These are phyloP conservation scores for Lolium rigidum DNA, from an alignment of 176 grass and related monocot species.

Conservation along the genomic window DNA sequence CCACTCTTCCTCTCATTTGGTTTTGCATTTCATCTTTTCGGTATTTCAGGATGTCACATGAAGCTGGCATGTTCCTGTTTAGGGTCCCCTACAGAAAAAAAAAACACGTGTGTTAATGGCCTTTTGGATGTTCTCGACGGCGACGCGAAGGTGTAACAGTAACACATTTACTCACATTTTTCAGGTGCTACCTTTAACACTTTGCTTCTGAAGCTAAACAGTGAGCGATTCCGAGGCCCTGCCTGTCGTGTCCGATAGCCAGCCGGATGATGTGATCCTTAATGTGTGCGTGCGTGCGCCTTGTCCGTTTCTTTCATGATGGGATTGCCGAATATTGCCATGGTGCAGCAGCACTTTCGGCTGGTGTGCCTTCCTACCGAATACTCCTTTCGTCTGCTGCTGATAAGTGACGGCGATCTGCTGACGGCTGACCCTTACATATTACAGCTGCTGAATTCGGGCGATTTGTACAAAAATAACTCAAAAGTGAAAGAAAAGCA, in stretches of 20 bases:
- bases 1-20: conserved; percentile 33
- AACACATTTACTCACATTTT: background rate
- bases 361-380: background rate
- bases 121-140: conserved; percentile 47
- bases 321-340: conserved; percentile 4
- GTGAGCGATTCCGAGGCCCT: background rate
- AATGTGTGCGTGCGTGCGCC: background rate
- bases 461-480: too few relatives aligned
- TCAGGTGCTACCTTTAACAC: background rate
- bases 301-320: background rate
- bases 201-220: background rate
- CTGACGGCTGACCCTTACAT: too few relatives aligned
- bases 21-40: conserved; percentile 37
- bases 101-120: conserved; percentile 21
- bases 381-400: background rate
- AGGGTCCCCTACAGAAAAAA: conserved; percentile 28
- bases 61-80: conserved; percentile 25
- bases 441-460: too few relatives aligned
- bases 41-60: conserved; percentile 58
- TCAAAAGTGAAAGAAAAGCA: too few relatives aligned
- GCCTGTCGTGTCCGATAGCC: background rate
- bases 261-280: conserved; percentile 21
- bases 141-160: conserved; percentile 15
- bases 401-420: too few relatives aligned
- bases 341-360: conserved; percentile 35